These are phyloP conservation scores for Mycena chlorophos DNA, from an alignment of 768 basidiomycete genomes.

Conservation along the genomic window DNA sequence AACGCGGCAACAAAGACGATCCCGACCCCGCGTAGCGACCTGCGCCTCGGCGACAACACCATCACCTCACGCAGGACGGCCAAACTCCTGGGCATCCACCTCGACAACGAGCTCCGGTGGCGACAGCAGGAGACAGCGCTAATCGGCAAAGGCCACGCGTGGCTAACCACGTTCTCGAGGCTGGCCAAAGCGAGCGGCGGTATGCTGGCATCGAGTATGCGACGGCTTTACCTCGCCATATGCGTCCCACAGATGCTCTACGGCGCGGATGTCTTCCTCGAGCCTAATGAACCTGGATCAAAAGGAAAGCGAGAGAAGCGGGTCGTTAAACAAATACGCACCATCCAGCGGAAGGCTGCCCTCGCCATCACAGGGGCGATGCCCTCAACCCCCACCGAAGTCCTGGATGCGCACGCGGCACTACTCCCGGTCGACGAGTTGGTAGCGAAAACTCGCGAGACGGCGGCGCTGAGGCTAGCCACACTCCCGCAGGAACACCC, in stretches of 20 bases:
- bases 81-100: constrained; percentile 34
- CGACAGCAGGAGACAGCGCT: constrained; percentile 11
- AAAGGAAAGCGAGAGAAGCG: neutral
- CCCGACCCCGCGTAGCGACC: neutral
- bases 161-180: constrained; percentile 6
- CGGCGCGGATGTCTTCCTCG: constrained; percentile 23
- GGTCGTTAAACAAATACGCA: neutral
- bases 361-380: constrained; percentile 21
- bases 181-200: constrained; percentile 9
- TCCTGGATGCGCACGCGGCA: constrained; percentile 15
- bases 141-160: constrained; percentile 14
- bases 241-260: constrained; percentile 28
- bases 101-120: constrained; percentile 26
- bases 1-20: constrained; percentile 6
- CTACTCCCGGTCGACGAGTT: neutral
- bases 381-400: constrained; percentile 13
- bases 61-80: constrained; percentile 21
- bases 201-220: neutral
- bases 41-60: constrained; percentile 11
- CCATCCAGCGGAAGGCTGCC: constrained; percentile 21
- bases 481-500: neutral
- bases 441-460: neutral
- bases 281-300: neutral
- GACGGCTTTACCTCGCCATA: constrained; percentile 10
- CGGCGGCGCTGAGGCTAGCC: neutral